Base-by-base conservation (phyloP, 768 basidiomycete genomes). In the Panellus pusillus region DNA sequence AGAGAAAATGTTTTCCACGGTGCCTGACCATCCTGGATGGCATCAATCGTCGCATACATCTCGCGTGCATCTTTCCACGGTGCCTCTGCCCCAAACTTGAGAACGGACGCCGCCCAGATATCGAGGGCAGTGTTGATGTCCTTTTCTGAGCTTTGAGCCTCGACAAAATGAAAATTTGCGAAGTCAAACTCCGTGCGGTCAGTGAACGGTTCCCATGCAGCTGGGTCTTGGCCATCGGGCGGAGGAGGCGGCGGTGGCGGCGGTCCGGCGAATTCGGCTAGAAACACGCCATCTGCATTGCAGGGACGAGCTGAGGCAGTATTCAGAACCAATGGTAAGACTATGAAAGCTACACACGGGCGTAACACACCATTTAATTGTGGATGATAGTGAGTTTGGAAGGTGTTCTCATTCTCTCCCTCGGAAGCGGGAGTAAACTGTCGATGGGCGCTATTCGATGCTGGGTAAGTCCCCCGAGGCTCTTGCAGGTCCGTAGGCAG, bases 1-100 rank as follows among this genome's bases (percentile, higher is more conserved):
- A 62, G 31, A 2, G 0, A 15, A 41, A 42, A 56, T 1, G 49
- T 45, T 19, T 55, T 29, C 66, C 66, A 68, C 0, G 58, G 43
- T 3, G 51, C 55, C 27, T 61, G 39, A 7, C 66, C 64, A 20
- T 52, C 29, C 13, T 29, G 38, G 18, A 61, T 67, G 6, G 45
- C 18, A 27, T 67, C 62, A 36, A 67, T 66, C 14, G 55, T 59
- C 2, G 43, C 31, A 27, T 57, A 58, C 35, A 66, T 17, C 5
- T 62, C 56, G 3, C 37, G 20, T 4, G 44, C 40, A 32, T 28
- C n/a, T 13, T 14, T 9, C 50, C 44, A 61, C 1, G 57, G 57
- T 1, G 44, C 18, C 9, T 1, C 15, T 40, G 12, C 52, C 6
- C 62, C 57, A 5, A 27, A 48, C 20, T 47, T 14, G 2, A 48